Evolutionary conservation across 305 asterid species (phyloP), one percentile per base, ranked within the genome.

Genomic region (Caryopteris hybrid): DNA sequence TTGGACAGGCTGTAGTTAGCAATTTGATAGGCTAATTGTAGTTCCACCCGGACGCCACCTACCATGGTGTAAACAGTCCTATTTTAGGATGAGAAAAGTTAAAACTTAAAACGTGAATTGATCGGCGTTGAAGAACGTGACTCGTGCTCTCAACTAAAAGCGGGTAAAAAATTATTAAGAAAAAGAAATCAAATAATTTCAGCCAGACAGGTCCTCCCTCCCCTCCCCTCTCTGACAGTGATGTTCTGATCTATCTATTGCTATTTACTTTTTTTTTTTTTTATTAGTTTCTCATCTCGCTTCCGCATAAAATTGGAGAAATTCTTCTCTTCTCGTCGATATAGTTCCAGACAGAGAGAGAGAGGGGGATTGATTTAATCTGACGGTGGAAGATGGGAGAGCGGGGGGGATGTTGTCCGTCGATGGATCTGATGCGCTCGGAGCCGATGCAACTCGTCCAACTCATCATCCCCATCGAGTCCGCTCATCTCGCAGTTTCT

Each of bases 401-500:
- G 78, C 84, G 71, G 78, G 80, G 91, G 33, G 95, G 96, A 79
- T 88, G 97, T 68, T 90, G 95, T 78, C 97, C 98, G 73, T 74
- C 97, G 75, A 95, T 89, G 99, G 98, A 95, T 95, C 97, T 95
- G 92, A 86, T 91, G 92, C 86, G 99, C 70, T 95, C 99, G 65
- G 99, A 95, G 83, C 69, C 96, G 84, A 95, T 95, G 99, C 99
- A 95, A 65, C 92, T 91, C 71, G 89, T 95, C 39, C 99, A 95
- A 70, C 82, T 95, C 88, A 95, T 95, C 66, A 81, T 95, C 78
- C 98, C 99, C 67, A 79, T 84, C 83, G 99, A 95, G 78, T 89
- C 97, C 74, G 97, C 98, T 84, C 97, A 83, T 56, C 88, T 78
- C 74, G 76, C 98, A 62, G 83, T 86, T 47, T 83, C 91, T 68